Base-by-base conservation (phyloP, 2,329 filamentous ascomycete genomes). In the Ophiosphaerella narmari region DNA sequence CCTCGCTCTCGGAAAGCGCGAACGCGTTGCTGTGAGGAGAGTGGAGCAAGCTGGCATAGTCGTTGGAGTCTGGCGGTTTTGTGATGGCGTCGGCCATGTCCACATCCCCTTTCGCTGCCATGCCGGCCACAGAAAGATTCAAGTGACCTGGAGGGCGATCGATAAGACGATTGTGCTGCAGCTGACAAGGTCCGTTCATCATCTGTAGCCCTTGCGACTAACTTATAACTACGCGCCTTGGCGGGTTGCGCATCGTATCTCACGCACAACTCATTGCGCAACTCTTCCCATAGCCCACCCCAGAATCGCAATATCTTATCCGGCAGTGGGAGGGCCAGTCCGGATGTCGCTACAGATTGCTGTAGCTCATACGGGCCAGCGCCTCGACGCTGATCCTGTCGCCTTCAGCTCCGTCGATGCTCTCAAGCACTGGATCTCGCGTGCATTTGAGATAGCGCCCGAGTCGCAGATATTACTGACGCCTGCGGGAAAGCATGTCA, bases 341-440 rank as follows among this genome's bases (percentile, higher is more conserved):
- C 83, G 80, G 77, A 96, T 96, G 91, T 89, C 90, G 79, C 85
- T 93, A 74, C 86, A 90, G 78, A 87, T 96, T 76, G 90, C 91
- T 80, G 87, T 96, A 72, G 91, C 91, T 82, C 92, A 96, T 78
- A 91, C 89, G 76, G 93, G 93, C 80, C 87, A 91, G 81, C 87
- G 88, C 77, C 82, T 96, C 71, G 82, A 86, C 73, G 83, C 89
- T 73, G 90, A 96, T 77, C 84, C 87, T 61, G 82, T 86, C 58
- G 84, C 86, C 70, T 89, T 93, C 75, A 81, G 83, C 63, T 88
- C 87, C 50, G 82, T 96, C 71, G 93, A 97, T 76, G 88, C 89
- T 57, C 84, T 97, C 63, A 90, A 89, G 75, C 77, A 82, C 74
- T 94, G 90, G 86, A 87, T 97, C 63, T 82, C 87, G 54, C 83